Conservation (phyloP, 305 asterid species). For the Coffea humblotiana region DNA sequence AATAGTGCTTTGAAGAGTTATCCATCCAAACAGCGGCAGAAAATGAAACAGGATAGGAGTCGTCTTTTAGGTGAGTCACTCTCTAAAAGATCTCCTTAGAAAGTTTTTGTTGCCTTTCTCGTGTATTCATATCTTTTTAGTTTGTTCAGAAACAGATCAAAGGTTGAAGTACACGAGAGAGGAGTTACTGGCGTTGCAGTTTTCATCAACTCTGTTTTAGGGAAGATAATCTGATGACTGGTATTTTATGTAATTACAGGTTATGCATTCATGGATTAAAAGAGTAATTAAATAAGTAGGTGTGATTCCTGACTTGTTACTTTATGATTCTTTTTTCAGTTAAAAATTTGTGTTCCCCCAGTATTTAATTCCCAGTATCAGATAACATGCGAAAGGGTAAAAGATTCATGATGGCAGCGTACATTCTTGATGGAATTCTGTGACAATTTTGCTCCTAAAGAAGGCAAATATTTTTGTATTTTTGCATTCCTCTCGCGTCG, state of each 20-base stretch:
- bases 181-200: slow-evolving; percentile 59
- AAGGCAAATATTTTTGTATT: too few species aligned
- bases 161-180: slow-evolving; percentile 79
- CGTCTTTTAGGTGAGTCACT: slow-evolving; percentile 49
- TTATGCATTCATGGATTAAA: background rate
- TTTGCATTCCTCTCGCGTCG: too few species aligned
- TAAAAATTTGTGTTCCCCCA: too few species aligned
- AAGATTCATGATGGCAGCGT: too few species aligned
- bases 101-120: background rate
- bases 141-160: slow-evolving; percentile 63
- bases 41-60: slow-evolving; percentile 10
- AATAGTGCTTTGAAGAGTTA: slow-evolving; percentile 22
- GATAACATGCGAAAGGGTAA: too few species aligned
- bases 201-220: slow-evolving; percentile 32
- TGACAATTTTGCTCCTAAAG: too few species aligned
- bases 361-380: too few species aligned
- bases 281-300: too few species aligned
- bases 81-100: background rate
- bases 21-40: slow-evolving; percentile 12
- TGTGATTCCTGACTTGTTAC: too few species aligned
- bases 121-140: slow-evolving; percentile 12
- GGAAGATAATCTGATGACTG: slow-evolving; percentile 24
- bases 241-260: background rate
- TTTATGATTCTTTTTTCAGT: too few species aligned
- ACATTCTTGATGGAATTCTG: too few species aligned